Evolutionary conservation across 768 basidiomycete species (phyloP).

Genomic region (Russula vinacea): DNA sequence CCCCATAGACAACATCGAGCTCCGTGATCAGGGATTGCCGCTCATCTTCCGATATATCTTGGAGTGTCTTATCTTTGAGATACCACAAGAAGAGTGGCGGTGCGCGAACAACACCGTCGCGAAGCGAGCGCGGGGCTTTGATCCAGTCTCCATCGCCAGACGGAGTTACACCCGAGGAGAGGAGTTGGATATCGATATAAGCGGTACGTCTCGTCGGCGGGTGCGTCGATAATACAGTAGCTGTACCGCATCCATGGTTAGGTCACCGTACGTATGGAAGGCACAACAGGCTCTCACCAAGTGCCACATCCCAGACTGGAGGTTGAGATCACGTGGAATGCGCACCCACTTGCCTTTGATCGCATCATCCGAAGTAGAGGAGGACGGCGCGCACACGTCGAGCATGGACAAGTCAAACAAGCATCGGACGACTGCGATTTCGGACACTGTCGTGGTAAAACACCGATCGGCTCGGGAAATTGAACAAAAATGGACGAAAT

Average conservation of each 20-base stretch:
- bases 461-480: not conserved
- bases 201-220: slow-evolving; percentile 72
- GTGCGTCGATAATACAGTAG: slow-evolving; percentile 84
- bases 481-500: not conserved
- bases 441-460: slow-evolving; percentile 56
- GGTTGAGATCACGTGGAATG: slow-evolving; percentile 77
- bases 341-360: slow-evolving; percentile 87
- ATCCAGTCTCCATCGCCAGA: slow-evolving; percentile 55
- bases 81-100: slow-evolving; percentile 77
- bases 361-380: slow-evolving; percentile 69
- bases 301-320: slow-evolving; percentile 56
- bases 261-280: not conserved
- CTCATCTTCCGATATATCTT: slow-evolving; percentile 57
- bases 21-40: slow-evolving; percentile 74
- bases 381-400: slow-evolving; percentile 63
- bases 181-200: slow-evolving; percentile 70
- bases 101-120: slow-evolving; percentile 56
- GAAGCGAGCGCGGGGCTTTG: slow-evolving; percentile 58
- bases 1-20: slow-evolving; percentile 86
- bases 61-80: slow-evolving; percentile 59
- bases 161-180: slow-evolving; percentile 53
- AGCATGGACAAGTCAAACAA: slow-evolving; percentile 56
- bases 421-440: slow-evolving; percentile 70
- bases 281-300: slow-evolving; percentile 46
- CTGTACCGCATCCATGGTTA: slow-evolving; percentile 37